Conservation (phyloP, 2,329 filamentous ascomycete genomes). For the Alternaria tenuissima region DNA sequence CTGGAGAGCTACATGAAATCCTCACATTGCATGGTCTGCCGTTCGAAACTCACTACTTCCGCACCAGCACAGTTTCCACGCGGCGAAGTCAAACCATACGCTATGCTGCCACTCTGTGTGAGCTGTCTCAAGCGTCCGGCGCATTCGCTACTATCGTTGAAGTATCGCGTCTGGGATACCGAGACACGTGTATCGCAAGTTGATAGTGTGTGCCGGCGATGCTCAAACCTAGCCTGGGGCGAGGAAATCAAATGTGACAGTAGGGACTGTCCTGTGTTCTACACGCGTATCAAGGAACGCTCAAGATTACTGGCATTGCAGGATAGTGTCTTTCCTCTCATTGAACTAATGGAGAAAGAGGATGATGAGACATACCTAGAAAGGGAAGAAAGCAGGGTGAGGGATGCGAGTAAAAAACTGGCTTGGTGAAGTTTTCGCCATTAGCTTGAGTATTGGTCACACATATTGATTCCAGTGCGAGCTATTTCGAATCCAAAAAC, state of each 20-base stretch:
- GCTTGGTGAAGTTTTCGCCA: background rate
- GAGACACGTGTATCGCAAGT: conserved; percentile 73
- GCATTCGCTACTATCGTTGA: conserved; percentile 70
- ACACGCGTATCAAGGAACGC: conserved; percentile 73
- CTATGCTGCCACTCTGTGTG: conserved; percentile 62
- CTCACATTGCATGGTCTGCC: conserved; percentile 80
- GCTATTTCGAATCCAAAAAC: conserved; percentile 16
- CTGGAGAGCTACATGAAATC: conserved; percentile 94
- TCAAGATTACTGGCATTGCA: conserved; percentile 33
- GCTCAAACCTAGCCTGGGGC: conserved; percentile 73
- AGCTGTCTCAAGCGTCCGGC: conserved; percentile 65
- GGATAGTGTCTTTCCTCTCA: conserved; percentile 35
- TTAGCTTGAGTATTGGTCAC: background rate
- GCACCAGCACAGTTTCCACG: conserved; percentile 18
- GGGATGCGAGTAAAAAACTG: background rate
- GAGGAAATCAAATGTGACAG: conserved; percentile 90
- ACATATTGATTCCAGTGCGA: background rate
- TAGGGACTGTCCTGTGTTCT: conserved; percentile 92
- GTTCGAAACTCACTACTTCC: conserved; percentile 61
- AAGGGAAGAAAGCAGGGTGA: background rate
- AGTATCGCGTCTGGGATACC: conserved; percentile 66
- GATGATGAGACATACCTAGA: background rate
- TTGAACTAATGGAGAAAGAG: conserved; percentile 38
- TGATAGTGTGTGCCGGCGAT: conserved; percentile 78
- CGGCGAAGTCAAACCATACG: conserved; percentile 26